Percentiles rank a stretch among this genome's conserved stretches.
Evolutionary conservation across 1,139 yeast species (phyloP).

Genomic region (Kodamaea anthophila): DNA sequence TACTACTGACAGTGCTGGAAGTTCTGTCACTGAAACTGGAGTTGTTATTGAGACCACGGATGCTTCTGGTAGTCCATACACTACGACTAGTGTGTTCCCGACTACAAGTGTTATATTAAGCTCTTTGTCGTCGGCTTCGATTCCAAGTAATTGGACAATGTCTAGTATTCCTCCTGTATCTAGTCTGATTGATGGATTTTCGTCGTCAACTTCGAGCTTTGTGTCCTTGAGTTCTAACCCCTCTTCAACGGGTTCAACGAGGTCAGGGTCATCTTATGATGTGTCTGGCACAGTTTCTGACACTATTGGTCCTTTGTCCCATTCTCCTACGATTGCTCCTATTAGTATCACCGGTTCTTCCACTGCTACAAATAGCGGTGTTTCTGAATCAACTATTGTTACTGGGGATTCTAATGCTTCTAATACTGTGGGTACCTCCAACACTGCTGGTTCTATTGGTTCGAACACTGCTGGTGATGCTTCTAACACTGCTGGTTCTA

Average conservation of each 20-base stretch:
- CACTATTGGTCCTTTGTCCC: slow-evolving; percentile 10
- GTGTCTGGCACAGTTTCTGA: slow-evolving; percentile 12
- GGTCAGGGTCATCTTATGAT: slow-evolving; percentile 14
- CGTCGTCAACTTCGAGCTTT: too few relatives aligned
- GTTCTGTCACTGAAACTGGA: slow-evolving; percentile 6
- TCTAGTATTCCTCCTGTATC: too few relatives aligned
- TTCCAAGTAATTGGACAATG: too few relatives aligned
- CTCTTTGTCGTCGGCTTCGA: not conserved
- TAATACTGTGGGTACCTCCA: slow-evolving; percentile 3
- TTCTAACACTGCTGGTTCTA: not conserved
- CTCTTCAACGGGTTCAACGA: slow-evolving; percentile 13
- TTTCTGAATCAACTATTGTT: slow-evolving; percentile 2
- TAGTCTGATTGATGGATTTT: too few relatives aligned
- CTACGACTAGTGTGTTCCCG: slow-evolving; percentile 1
- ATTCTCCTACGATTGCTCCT: slow-evolving; percentile 10
- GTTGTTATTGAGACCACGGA: slow-evolving; percentile 7
- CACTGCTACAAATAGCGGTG: slow-evolving; percentile 4
- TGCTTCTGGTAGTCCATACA: not conserved
- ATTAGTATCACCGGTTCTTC: slow-evolving; percentile 4
- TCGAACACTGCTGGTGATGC: slow-evolving; percentile 1
- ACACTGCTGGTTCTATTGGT: slow-evolving; percentile 1
- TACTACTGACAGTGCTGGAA: slow-evolving; percentile 7
- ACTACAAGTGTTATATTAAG: not conserved
- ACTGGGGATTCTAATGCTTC: slow-evolving; percentile 1
- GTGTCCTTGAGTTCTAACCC: slow-evolving; percentile 12